phyloP scores from a whole-genome alignment of 306 rosid genomes.

The Vicia villosa region DNA sequence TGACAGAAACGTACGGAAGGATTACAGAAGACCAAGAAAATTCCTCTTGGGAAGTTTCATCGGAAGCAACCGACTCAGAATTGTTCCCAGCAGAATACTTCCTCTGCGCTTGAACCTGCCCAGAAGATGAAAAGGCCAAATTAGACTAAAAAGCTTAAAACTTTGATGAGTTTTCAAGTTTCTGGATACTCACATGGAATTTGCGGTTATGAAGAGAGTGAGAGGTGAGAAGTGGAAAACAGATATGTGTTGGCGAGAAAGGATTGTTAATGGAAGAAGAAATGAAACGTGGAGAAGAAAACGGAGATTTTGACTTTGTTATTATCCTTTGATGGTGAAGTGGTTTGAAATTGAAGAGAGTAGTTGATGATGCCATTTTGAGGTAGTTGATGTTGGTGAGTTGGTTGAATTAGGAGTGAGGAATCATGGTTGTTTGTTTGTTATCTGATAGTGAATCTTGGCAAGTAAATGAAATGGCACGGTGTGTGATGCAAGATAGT shows the following conservation, averaged over 20 bases:
- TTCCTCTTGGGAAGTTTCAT: conserved; percentile 52
- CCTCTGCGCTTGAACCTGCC: conserved; percentile 65
- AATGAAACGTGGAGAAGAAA: conserved; percentile 28
- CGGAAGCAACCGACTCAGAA: conserved; percentile 56
- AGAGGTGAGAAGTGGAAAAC: conserved; percentile 33
- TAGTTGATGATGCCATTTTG: conserved; percentile 58
- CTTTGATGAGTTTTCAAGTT: conserved; percentile 29
- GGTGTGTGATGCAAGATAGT: not conserved
- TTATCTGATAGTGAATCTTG: not conserved
- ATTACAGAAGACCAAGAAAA: conserved; percentile 78
- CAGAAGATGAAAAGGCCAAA: conserved; percentile 28
- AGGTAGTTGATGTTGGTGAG: not conserved
- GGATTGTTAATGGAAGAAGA: conserved; percentile 42
- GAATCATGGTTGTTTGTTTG: conserved; percentile 30
- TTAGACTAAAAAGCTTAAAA: conserved; percentile 39
- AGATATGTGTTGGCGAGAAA: conserved; percentile 34
- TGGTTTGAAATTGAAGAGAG: conserved; percentile 44
- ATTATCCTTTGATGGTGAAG: conserved; percentile 39
- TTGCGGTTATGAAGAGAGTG: conserved; percentile 40
- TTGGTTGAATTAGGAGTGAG: conserved; percentile 4
- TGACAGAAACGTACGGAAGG: conserved; percentile 70
- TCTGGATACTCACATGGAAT: conserved; percentile 51
- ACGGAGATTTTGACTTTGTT: conserved; percentile 37
- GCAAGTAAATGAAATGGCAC: not conserved
- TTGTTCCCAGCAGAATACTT: conserved; percentile 55